phyloP scores from a whole-genome alignment of 2,329 filamentous ascomycete species.

The Trichoderma sp. region DNA sequence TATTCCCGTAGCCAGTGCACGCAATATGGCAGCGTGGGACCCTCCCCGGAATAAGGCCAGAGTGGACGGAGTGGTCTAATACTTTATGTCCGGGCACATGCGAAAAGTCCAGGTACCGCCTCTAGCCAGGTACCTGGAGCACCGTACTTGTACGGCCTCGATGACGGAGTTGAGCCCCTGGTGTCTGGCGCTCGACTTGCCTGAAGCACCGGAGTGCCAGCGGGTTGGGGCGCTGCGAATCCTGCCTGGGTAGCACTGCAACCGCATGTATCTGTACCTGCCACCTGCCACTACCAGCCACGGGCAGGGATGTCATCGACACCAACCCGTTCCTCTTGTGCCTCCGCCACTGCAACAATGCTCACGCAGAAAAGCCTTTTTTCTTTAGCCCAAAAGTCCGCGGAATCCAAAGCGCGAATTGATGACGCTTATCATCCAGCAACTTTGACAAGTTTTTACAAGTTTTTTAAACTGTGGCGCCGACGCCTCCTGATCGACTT shows the following conservation, averaged over 20 bases:
- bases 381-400: background rate
- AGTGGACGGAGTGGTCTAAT: background rate
- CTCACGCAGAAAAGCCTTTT: background rate
- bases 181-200: slow-evolving; percentile 12
- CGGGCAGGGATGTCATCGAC: slow-evolving; percentile 11
- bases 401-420: background rate
- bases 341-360: background rate
- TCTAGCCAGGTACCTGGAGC: background rate
- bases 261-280: background rate
- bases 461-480: slow-evolving; percentile 8
- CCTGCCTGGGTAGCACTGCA: background rate
- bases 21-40: background rate
- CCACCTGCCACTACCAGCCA: slow-evolving; percentile 4
- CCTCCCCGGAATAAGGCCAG: slow-evolving; percentile 7
- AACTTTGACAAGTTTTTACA: background rate
- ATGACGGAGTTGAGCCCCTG: background rate
- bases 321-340: background rate
- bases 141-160: background rate
- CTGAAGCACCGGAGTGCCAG: slow-evolving; percentile 7
- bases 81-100: slow-evolving; percentile 4
- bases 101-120: background rate
- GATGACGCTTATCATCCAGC: background rate
- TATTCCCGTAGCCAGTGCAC: background rate
- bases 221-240: background rate
- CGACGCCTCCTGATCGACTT: slow-evolving; percentile 10